These are phyloP conservation scores for Ustilago sp. DNA, from an alignment of 1,284 basidiomycete species.

Conservation along the genomic window DNA sequence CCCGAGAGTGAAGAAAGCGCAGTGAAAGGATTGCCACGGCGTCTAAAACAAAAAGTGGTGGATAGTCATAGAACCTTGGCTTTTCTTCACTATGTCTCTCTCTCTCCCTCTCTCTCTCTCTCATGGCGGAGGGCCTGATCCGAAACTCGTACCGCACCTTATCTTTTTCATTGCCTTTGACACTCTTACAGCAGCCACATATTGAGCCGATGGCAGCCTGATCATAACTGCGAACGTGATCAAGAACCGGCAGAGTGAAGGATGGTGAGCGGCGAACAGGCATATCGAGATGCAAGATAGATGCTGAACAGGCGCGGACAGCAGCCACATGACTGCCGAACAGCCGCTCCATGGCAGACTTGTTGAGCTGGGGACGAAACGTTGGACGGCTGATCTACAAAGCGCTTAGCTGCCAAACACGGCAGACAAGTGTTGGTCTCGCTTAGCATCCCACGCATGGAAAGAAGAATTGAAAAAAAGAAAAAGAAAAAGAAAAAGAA, in stretches of 20 bases:
- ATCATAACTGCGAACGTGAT: too few relatives aligned
- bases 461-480: background rate
- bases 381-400: conserved; percentile 23
- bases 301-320: conserved; percentile 13
- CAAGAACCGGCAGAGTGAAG: background rate
- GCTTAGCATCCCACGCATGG: conserved; percentile 1
- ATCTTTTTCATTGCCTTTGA: background rate
- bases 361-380: conserved; percentile 1
- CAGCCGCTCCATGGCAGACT: background rate
- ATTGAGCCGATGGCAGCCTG: too few relatives aligned
- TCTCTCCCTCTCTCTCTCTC: background rate
- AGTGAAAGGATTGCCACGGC: conserved; percentile 9
- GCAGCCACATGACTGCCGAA: background rate
- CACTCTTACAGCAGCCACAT: too few relatives aligned
- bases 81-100: too few relatives aligned
- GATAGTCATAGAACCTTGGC: conserved; percentile 46
- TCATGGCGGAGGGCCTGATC: conserved; percentile 2
- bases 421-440: conserved; percentile 36
- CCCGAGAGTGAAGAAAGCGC: background rate
- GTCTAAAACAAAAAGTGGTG: conserved; percentile 14
- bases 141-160: conserved; percentile 8
- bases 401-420: conserved; percentile 18
- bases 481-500: background rate
- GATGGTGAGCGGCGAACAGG: background rate
- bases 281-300: conserved; percentile 2